Evolutionary conservation across 257 asterid species (phyloP), one percentile per base, ranked within the genome.

Genomic region (Solanum virginianum): DNA sequence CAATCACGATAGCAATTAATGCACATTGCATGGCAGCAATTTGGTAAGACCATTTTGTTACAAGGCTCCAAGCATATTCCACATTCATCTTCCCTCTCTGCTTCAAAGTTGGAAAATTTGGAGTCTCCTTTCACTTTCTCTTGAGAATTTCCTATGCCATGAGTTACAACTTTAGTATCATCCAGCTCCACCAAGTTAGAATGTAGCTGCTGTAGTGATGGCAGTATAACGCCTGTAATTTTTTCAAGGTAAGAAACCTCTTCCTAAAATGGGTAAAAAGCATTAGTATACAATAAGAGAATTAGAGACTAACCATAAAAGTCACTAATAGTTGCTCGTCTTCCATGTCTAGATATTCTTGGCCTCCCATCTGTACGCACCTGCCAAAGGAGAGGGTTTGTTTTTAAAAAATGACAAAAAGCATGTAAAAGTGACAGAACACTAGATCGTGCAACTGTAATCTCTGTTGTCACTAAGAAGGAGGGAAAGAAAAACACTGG

Each of bases 11-110:
- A 95, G 89, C 99, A 96, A 87, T 94, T 94, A 80, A 96, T 93
- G 88, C 99, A 96, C 98, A 96, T 94, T 12, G 97, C 93, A 39
- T 95, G 98, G 87, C 98, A 96, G 90, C 99, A 96, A 87, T 88
- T 94, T 24, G 99, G 98, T 88, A 90, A 71, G 57, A 93, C 98
- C 94, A 96, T 93, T 90, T 93, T 94, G 88, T 98, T 92, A 92
- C 98, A 91, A 10, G 95, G 89, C 90, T 93, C 97, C 85, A 96
- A 90, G 90, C 99, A 96, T 90, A 94, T 94, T 32, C 97, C 97
- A 20, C 95, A 93, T 85, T 92, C 96, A 17, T 90, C 92, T 24
- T 94, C 95, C 87, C 92, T 88, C 55, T 88, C 94, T 6, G 91
- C 86, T 72, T 92, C 95, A 22, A 87, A 53, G 86, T 86, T 88